A percentile compares a stretch with the other conserved stretches of the same genome.
Evolutionary conservation across 208 protist species (phyloP).

Genomic region (Leishmania guyanensis): DNA sequence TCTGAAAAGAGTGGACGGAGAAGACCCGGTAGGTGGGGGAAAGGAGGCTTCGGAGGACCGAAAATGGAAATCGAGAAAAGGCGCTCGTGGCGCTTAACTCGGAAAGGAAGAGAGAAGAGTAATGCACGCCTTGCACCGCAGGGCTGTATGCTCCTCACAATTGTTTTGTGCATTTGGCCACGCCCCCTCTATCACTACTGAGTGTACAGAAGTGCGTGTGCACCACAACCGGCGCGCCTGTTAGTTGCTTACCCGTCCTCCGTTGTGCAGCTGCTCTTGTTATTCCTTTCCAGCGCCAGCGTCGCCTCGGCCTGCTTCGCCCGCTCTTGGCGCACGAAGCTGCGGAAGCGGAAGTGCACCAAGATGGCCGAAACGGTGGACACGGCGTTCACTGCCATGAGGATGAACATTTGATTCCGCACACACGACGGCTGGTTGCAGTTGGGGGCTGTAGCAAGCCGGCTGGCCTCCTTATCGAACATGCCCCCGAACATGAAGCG

Average conservation of each 20-base stretch:
- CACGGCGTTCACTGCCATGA: constrained; percentile 70
- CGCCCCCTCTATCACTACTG: not conserved
- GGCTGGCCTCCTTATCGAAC: constrained; percentile 57
- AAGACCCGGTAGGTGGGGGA: not conserved
- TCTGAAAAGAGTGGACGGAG: not conserved
- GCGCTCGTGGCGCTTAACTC: not conserved
- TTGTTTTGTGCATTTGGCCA: not conserved
- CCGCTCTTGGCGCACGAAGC: constrained; percentile 48
- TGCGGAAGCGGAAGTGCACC: constrained; percentile 58
- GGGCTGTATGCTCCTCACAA: not conserved
- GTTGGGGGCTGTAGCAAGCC: constrained; percentile 28
- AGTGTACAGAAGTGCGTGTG: not conserved
- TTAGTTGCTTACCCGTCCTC: not conserved
- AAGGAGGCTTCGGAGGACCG: not conserved
- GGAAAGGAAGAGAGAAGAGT: not conserved
- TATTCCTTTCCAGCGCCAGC: not conserved
- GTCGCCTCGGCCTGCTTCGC: constrained; percentile 20
- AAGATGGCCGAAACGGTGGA: constrained; percentile 33
- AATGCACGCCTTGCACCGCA: not conserved
- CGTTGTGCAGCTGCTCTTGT: not conserved
- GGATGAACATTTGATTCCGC: constrained; percentile 67
- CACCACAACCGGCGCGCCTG: not conserved
- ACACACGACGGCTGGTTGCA: constrained; percentile 61
- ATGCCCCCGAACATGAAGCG: constrained; percentile 83
- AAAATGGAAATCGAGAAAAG: not conserved